phyloP scores from a whole-genome alignment of 2,329 filamentous ascomycete species.

The Aureobasidium sp. region DNA sequence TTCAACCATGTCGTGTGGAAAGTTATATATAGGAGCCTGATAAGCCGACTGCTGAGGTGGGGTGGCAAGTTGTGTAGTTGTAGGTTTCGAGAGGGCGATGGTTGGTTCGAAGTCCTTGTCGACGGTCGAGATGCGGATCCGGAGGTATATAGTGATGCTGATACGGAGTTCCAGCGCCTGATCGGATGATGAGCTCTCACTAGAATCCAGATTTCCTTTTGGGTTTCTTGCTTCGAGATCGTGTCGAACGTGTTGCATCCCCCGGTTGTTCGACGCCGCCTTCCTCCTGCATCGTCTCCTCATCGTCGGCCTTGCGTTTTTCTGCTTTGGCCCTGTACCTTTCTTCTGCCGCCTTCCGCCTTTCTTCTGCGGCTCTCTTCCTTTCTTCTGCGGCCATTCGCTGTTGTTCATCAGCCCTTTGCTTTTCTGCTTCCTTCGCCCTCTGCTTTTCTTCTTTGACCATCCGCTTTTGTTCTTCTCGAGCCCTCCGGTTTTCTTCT shows the following conservation, averaged over 20 bases:
- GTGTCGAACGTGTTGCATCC: not conserved
- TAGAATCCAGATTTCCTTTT: constrained; percentile 10
- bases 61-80: constrained; percentile 19
- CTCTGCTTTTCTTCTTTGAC: not conserved
- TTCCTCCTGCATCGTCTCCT: not conserved
- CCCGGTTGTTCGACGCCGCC: not conserved
- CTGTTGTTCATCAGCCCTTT: no score
- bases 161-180: not conserved
- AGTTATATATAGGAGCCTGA: constrained; percentile 26
- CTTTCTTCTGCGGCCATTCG: not conserved
- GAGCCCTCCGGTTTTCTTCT: not conserved
- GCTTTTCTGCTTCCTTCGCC: not conserved
- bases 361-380: not conserved
- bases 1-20: constrained; percentile 27
- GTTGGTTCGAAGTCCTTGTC: constrained; percentile 2
- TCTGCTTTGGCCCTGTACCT: not conserved
- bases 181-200: not conserved
- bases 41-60: constrained; percentile 28
- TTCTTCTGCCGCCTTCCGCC: not conserved
- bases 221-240: not conserved
- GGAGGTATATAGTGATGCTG: not conserved
- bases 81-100: not conserved
- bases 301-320: not conserved
- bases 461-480: not conserved
- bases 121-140: constrained; percentile 1